Evolutionary conservation across 257 asterid genomes (phyloP).

Genomic region (Fraxinus quadrangulata): DNA sequence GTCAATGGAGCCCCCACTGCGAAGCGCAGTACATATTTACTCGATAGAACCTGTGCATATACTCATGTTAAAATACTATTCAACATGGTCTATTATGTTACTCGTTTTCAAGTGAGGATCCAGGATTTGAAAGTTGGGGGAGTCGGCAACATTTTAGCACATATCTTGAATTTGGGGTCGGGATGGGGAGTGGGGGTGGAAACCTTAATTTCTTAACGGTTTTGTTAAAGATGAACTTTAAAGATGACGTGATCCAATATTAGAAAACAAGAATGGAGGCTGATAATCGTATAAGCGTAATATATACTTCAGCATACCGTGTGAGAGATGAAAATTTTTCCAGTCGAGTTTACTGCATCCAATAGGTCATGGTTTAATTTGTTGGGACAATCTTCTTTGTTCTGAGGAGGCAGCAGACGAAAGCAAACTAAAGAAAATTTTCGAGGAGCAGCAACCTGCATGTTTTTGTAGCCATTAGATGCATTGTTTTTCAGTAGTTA

Average conservation of each 20-base stretch:
- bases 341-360: slow-evolving; percentile 80
- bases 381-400: slow-evolving; percentile 46
- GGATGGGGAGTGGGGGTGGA: not conserved
- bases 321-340: slow-evolving; percentile 82
- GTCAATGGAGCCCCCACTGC: slow-evolving; percentile 89
- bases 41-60: slow-evolving; percentile 51
- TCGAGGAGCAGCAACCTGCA: slow-evolving; percentile 75
- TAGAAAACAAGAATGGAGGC: not conserved
- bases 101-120: not conserved
- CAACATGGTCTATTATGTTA: not conserved
- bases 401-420: slow-evolving; percentile 52
- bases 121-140: not conserved
- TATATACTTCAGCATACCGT: slow-evolving; percentile 51
- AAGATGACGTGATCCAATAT: not conserved
- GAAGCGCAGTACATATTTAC: slow-evolving; percentile 58
- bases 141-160: not conserved
- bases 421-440: slow-evolving; percentile 83
- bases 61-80: not conserved
- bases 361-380: slow-evolving; percentile 63
- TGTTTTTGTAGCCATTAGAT: slow-evolving; percentile 1
- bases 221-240: not conserved
- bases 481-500: not conserved
- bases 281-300: not conserved
- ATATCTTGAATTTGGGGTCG: not conserved
- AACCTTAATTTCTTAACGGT: not conserved